Base-by-base conservation (phyloP, 768 basidiomycete genomes). In the Boletus huronensis region DNA sequence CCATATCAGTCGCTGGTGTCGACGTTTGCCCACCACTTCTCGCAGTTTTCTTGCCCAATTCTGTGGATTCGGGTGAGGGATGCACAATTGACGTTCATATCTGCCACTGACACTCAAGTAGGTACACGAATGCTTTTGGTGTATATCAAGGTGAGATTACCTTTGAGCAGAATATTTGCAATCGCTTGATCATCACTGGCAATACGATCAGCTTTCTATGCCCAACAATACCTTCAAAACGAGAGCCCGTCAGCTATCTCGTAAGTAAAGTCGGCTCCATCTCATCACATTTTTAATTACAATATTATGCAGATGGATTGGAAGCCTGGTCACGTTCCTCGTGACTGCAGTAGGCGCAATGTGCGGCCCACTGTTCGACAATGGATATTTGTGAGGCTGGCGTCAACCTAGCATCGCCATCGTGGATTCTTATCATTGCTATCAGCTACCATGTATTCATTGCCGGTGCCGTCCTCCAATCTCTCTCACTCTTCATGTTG, bases 401-500 rank as follows among this genome's bases (percentile, higher is more conserved):
- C 4, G 0, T n/a, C 6, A 28, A 28, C 31, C 25, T 31, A n/a
- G n/a, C n/a, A 32, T 26, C 10, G 3, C 9, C 5, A 2, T 26
- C 29, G 9, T 31, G n/a, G 2, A 31, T 36, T 39, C 43, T 54
- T 14, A 53, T 45, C 8, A 5, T 8, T 16, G 35, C 25, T 2
- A 9, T 6, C 29, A 64, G 63, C 32, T 16, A 64, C 13, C 57
- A 55, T 11, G 53, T 65, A 28, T 55, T 49, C 28, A 63, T 70
- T 34, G 40, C 50, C 7, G 72, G 69, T 8, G 59, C 68, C n/a
- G 16, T 67, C 11, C 53, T 70, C 6, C 59, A 67, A 35, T 60
- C 65, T 17, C 48, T 73, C 7, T 64, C 71, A 1, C 48, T 72
- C 21, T 77, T 77, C 52, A 72, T 75, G 71, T 48, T 76, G 8